phyloP scores from a whole-genome alignment of 306 rosid species.

The Quercus engelmannii region DNA sequence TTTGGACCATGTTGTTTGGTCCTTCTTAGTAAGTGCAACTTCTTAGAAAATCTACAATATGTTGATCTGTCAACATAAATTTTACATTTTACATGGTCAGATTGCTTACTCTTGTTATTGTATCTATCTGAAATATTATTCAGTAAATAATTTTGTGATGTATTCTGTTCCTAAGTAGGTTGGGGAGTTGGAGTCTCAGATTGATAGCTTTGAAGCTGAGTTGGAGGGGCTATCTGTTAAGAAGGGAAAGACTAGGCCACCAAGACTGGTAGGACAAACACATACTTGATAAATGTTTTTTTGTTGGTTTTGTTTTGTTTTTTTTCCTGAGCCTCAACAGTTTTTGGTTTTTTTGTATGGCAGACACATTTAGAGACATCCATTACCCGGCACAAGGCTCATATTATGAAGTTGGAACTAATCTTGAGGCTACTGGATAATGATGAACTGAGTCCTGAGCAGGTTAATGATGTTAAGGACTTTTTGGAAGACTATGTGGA shows the following conservation, averaged over 20 bases:
- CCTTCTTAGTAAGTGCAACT: background rate
- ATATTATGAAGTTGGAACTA: conserved; percentile 88
- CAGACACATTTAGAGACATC: conserved; percentile 91
- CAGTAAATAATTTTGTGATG: conserved; percentile 11
- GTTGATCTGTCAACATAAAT: background rate
- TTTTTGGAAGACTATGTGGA: conserved; percentile 96
- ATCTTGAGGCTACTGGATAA: conserved; percentile 90
- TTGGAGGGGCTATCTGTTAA: conserved; percentile 87
- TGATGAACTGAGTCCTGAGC: conserved; percentile 93
- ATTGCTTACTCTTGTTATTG: conserved; percentile 5
- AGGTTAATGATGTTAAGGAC: conserved; percentile 93
- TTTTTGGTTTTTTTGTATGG: conserved; percentile 19
- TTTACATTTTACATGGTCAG: background rate
- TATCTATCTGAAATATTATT: conserved; percentile 5
- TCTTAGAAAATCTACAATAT: background rate
- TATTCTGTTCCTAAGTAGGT: conserved; percentile 51
- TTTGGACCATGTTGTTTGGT: background rate
- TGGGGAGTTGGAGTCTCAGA: conserved; percentile 88
- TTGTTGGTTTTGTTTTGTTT: background rate
- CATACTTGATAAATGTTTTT: background rate
- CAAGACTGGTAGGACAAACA: conserved; percentile 75
- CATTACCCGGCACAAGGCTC: conserved; percentile 95
- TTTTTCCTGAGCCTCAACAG: background rate
- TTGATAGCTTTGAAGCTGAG: conserved; percentile 96
- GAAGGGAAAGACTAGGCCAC: conserved; percentile 89